Conservation (phyloP, 208 protist species). For the Acanthamoeba rhysodes region DNA sequence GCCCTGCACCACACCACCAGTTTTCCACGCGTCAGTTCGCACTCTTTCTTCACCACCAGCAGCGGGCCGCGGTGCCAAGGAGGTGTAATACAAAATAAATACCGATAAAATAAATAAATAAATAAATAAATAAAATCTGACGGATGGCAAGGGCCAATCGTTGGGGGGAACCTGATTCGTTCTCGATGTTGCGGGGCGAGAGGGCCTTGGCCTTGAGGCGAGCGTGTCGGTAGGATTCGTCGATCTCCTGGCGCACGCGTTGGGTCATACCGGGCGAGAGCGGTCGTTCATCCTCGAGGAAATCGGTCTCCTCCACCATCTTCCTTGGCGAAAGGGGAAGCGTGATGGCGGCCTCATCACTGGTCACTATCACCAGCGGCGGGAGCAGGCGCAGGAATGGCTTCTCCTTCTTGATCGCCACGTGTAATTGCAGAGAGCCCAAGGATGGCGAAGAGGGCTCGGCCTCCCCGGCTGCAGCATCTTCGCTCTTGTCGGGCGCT, state of each 20-base stretch:
- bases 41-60: too few relatives aligned
- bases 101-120: not conserved
- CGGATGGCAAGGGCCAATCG: not conserved
- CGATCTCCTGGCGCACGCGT: slow-evolving; percentile 1
- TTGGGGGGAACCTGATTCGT: not conserved
- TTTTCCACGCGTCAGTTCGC: too few relatives aligned
- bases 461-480: too few relatives aligned
- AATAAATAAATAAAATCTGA: too few relatives aligned
- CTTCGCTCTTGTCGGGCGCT: too few relatives aligned
- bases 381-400: not conserved
- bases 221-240: slow-evolving; percentile 22
- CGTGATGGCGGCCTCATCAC: not conserved
- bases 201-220: slow-evolving; percentile 31
- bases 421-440: not conserved
- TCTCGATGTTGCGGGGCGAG: not conserved
- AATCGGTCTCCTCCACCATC: not conserved
- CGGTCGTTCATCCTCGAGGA: not conserved
- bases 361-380: not conserved
- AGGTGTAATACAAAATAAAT: not conserved
- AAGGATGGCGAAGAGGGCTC: too few relatives aligned
- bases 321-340: not conserved
- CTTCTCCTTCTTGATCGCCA: slow-evolving; percentile 23
- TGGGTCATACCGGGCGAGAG: not conserved
- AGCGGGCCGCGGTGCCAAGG: not conserved
- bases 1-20: too few relatives aligned